Percentiles rank a stretch among this genome's conserved stretches.
phyloP scores from a whole-genome alignment of 495 filamentous ascomycete genomes.

The Tuber microsphaerosporum region DNA sequence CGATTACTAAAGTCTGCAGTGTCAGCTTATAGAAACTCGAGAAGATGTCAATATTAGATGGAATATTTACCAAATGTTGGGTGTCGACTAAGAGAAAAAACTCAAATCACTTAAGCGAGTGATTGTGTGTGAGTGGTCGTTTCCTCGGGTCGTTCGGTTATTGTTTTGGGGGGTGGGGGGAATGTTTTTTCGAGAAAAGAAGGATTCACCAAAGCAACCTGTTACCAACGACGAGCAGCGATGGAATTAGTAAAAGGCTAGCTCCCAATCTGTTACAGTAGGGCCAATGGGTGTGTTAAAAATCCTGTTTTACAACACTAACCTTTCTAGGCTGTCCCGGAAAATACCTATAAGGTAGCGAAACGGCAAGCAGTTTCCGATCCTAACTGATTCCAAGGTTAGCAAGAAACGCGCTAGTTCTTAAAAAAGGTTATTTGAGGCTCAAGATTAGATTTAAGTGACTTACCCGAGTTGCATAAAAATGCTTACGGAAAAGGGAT shows the following conservation, averaged over 20 bases:
- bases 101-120: not conserved
- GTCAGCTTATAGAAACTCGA: not conserved
- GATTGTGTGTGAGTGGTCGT: not conserved
- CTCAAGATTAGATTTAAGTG: not conserved
- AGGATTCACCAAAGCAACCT: not conserved
- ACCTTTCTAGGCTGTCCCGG: not conserved
- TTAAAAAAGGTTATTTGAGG: not conserved
- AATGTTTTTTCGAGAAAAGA: not conserved
- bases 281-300: not conserved
- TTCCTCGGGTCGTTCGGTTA: no score
- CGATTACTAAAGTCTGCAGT: not conserved
- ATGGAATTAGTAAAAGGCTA: not conserved
- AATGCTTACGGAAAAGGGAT: not conserved
- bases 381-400: not conserved
- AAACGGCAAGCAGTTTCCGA: not conserved
- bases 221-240: not conserved
- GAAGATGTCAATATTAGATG: not conserved
- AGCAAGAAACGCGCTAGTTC: not conserved
- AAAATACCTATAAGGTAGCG: not conserved
- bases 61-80: not conserved
- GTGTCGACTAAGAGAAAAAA: not conserved
- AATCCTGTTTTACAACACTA: not conserved
- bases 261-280: not conserved
- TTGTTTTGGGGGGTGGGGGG: no score
- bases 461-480: not conserved